Percentiles rank a stretch among this genome's conserved stretches.
Conservation (phyloP, 2,329 filamentous ascomycete genomes). For the Raffaelea arxii region DNA sequence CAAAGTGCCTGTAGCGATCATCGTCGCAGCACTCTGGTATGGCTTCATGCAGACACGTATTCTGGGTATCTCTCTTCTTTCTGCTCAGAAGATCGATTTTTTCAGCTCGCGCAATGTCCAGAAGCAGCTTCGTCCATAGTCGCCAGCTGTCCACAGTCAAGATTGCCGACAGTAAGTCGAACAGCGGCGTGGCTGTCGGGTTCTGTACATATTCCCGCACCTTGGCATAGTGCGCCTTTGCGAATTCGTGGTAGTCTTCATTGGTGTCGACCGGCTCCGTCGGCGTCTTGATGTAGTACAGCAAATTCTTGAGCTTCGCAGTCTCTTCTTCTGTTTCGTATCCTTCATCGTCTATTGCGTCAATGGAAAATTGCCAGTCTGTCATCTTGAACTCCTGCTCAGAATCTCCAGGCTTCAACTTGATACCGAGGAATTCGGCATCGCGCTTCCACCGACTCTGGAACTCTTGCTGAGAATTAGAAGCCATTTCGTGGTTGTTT, state of each 20-base stretch:
- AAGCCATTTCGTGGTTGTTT: no score
- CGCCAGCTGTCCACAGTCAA: not conserved
- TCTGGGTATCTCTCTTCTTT: not conserved
- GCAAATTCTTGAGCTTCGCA: no score
- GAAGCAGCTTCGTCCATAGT: not conserved
- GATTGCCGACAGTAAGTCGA: not conserved
- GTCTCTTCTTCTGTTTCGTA: not conserved
- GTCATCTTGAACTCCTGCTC: not conserved
- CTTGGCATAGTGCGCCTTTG: not conserved
- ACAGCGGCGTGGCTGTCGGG: not conserved
- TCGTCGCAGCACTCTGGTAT: not conserved
- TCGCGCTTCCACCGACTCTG: not conserved
- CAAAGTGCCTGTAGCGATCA: not conserved
- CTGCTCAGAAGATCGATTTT: not conserved
- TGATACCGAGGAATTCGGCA: not conserved
- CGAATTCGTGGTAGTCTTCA: not conserved
- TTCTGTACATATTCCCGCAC: not conserved
- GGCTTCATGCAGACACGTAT: not conserved
- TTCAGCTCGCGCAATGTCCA: not conserved
- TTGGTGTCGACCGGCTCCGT: not conserved
- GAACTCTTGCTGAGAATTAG: no score
- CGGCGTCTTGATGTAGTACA: not conserved
- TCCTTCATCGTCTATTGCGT: not conserved
- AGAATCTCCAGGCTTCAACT: not conserved
- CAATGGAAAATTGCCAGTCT: not conserved